Percentiles rank a stretch among this genome's conserved stretches.
phyloP scores from a whole-genome alignment of 2,329 filamentous ascomycete genomes.

The Xylaria sp. region DNA sequence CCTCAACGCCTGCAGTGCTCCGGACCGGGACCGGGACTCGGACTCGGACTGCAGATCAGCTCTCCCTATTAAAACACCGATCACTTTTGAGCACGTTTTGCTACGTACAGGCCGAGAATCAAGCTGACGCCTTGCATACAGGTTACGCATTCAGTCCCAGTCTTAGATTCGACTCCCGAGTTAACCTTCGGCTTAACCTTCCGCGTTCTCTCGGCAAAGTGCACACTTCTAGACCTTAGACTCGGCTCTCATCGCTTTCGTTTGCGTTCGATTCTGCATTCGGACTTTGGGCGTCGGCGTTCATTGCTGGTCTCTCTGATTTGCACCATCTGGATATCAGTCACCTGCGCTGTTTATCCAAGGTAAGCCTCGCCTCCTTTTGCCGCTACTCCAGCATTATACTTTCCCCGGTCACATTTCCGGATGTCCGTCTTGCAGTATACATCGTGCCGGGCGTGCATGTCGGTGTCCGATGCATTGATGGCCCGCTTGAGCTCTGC shows the following conservation, averaged over 20 bases:
- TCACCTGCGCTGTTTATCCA: slow-evolving; percentile 23
- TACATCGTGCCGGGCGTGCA: too few relatives aligned
- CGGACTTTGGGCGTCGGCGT: slow-evolving; percentile 33
- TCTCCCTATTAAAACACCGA: slow-evolving; percentile 1
- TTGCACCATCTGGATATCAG: slow-evolving; percentile 32
- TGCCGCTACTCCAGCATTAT: background rate
- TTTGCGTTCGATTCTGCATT: slow-evolving; percentile 30
- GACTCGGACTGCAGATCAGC: too few relatives aligned
- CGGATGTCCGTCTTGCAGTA: background rate
- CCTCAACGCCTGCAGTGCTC: background rate
- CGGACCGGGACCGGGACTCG: too few relatives aligned
- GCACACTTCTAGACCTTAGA: slow-evolving; percentile 22
- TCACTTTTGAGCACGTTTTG: background rate
- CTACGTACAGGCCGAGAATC: background rate
- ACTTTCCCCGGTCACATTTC: background rate
- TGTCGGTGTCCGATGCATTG: background rate
- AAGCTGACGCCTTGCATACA: slow-evolving; percentile 7
- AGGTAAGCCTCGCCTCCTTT: slow-evolving; percentile 17
- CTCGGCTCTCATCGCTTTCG: slow-evolving; percentile 27
- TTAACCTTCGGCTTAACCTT: slow-evolving; percentile 17
- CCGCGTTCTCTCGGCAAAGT: slow-evolving; percentile 17
- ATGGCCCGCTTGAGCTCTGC: too few relatives aligned
- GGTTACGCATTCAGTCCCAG: slow-evolving; percentile 16
- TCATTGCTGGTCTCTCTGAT: slow-evolving; percentile 31
- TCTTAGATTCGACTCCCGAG: slow-evolving; percentile 13